Percentiles rank a stretch among this genome's conserved stretches.
phyloP scores from a whole-genome alignment of 345 rosid species.

The Angophora floribunda region DNA sequence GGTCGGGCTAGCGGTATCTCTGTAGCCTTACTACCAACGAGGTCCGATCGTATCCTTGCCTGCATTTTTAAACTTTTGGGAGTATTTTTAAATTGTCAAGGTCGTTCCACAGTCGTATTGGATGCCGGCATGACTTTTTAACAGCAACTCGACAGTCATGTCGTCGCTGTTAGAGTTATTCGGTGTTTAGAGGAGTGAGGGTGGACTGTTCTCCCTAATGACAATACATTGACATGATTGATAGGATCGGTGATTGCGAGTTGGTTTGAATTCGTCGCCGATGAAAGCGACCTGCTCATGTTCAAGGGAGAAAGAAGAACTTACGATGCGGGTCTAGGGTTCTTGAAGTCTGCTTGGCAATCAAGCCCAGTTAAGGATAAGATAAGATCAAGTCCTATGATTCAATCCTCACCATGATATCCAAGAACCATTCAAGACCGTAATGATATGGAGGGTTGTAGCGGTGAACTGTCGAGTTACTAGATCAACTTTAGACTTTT shows the following conservation, averaged over 20 bases:
- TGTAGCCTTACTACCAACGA: background rate
- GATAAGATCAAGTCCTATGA: background rate
- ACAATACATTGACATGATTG: background rate
- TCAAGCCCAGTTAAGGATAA: background rate
- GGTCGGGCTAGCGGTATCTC: background rate
- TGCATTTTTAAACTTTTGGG: background rate
- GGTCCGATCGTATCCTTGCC: background rate
- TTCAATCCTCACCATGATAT: background rate
- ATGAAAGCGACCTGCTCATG: background rate
- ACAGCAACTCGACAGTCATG: background rate
- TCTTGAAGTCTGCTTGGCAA: background rate
- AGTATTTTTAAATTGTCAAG: background rate
- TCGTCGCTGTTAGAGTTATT: background rate
- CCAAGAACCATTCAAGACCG: background rate
- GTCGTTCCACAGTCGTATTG: background rate
- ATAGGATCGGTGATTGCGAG: background rate
- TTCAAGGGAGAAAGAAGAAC: background rate
- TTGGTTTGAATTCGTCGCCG: background rate
- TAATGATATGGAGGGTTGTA: background rate
- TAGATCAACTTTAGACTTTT: background rate
- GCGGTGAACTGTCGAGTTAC: background rate
- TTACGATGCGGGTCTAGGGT: background rate
- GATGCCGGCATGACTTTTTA: background rate
- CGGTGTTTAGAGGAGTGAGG: background rate
- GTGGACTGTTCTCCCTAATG: background rate